Conservation (phyloP, 2,329 filamentous ascomycete genomes). For the Beauveria bassiana region DNA sequence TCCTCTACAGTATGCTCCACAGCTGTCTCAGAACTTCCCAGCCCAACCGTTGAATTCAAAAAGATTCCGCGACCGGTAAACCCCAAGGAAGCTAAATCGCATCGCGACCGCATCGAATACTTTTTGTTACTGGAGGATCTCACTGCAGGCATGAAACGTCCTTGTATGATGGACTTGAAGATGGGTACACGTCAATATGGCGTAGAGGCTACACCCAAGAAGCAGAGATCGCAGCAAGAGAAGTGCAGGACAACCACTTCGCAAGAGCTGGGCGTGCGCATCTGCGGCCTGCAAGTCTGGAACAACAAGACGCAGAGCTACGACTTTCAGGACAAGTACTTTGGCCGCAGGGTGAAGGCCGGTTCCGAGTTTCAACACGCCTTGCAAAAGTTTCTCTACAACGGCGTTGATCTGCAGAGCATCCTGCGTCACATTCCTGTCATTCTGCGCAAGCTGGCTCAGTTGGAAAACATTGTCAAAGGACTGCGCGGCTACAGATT, state of each 20-base stretch:
- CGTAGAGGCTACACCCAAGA: conserved; percentile 83
- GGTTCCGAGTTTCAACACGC: conserved; percentile 85
- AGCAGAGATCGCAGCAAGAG: conserved; percentile 82
- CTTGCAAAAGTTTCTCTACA: conserved; percentile 81
- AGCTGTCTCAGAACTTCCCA: conserved; percentile 28
- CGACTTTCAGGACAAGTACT: conserved; percentile 98
- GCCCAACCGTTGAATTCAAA: conserved; percentile 27
- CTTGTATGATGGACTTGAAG: conserved; percentile 95
- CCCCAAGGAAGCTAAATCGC: conserved; percentile 66
- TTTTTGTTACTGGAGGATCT: conserved; percentile 92
- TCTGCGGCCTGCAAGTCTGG: conserved; percentile 96
- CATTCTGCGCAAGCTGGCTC: conserved; percentile 74
- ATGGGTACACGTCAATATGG: conserved; percentile 98
- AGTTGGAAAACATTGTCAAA: conserved; percentile 76
- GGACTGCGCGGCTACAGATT: conserved; percentile 80
- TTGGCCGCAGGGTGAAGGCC: conserved; percentile 78
- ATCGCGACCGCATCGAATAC: conserved; percentile 69
- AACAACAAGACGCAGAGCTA: conserved; percentile 77
- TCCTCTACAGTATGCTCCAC: conserved; percentile 25
- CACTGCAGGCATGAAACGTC: conserved; percentile 91
- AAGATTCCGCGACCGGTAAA: conserved; percentile 57
- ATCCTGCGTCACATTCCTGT: conserved; percentile 81
- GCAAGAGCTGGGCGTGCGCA: conserved; percentile 78
- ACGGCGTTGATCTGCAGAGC: conserved; percentile 73
- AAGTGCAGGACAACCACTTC: conserved; percentile 94